These are phyloP conservation scores for Chalciporus pseudorubinellus DNA, from an alignment of 768 basidiomycete species.

Conservation along the genomic window DNA sequence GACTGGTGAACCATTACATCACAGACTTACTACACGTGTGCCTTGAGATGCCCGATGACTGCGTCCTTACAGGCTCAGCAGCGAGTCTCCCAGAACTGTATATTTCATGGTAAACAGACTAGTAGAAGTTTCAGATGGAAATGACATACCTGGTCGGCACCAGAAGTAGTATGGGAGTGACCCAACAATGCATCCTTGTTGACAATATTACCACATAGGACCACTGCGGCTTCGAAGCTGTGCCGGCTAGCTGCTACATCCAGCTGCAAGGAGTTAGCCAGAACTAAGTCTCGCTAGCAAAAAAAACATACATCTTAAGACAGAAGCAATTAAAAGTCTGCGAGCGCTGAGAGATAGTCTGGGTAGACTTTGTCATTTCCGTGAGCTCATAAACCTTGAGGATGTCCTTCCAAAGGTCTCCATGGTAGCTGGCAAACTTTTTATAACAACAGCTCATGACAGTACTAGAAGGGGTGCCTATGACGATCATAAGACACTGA, in stretches of 20 bases:
- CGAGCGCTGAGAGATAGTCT: not conserved
- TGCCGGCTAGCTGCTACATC: not conserved
- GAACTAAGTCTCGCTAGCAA: too few relatives aligned
- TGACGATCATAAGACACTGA: too few relatives aligned
- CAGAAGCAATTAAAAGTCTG: not conserved
- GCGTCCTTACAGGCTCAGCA: not conserved
- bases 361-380: not conserved
- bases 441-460: not conserved
- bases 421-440: not conserved
- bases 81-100: not conserved
- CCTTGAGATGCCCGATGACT: slow-evolving; percentile 1
- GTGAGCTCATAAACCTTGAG: slow-evolving; percentile 1
- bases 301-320: not conserved
- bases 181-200: slow-evolving; percentile 1
- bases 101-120: not conserved
- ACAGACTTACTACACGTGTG: not conserved
- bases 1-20: too few relatives aligned
- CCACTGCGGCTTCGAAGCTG: not conserved
- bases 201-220: not conserved
- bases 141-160: not conserved
- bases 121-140: not conserved
- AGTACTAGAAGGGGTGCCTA: not conserved
- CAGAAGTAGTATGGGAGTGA: not conserved
- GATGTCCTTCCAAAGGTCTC: not conserved
- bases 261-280: not conserved